Base-by-base conservation (phyloP, 306 rosid species). In the Abrus precatorius region DNA sequence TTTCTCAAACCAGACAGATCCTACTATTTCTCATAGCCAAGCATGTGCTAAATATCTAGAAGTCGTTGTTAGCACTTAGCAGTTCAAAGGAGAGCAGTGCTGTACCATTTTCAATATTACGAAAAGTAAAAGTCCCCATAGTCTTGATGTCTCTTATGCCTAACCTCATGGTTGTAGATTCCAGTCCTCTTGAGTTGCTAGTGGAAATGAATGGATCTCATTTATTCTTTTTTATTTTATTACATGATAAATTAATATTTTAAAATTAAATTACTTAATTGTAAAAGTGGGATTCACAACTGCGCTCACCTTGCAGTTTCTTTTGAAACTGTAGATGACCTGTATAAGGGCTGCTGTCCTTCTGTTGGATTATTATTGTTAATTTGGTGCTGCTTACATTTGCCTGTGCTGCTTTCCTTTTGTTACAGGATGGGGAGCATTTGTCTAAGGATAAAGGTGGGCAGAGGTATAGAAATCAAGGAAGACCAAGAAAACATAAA, bases 401-500 rank as follows among this genome's bases (percentile, higher is more conserved):
- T 57, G 32, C 55, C 44, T 64, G 14, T 70, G 44, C 72, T 59
- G 75, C 61, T 62, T 74, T 74, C 54, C 38, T 69, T 71, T 50
- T 72, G 67, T 84, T 76, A 12, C 81, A 95, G 98, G 91, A 87
- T 62, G 92, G 85, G 36, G 97, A 87, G 12, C 91, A 85, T 48
- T 44, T 40, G 44, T 76, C 86, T 27, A 94, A 87, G 84, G 97
- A 93, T 84, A 93, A 84, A 83, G 79, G 75, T 81, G 97, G 91
- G 86, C 94, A 87, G 47, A 89, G 87, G 81, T 82, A 88, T 81
- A 86, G 89, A 79, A 88, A 89, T 81, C 87, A 85, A 71, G 97
- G 91, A 54, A 89, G 90, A 68, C 13, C 90, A 48, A 91, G 95
- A 56, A 87, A 90, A 77, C 88, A 86, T n/a, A 93, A 90, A 77